A percentile compares a stretch with the other conserved stretches of the same genome.
phyloP scores from a whole-genome alignment of 441 rosid species.

The Croton setiger region DNA sequence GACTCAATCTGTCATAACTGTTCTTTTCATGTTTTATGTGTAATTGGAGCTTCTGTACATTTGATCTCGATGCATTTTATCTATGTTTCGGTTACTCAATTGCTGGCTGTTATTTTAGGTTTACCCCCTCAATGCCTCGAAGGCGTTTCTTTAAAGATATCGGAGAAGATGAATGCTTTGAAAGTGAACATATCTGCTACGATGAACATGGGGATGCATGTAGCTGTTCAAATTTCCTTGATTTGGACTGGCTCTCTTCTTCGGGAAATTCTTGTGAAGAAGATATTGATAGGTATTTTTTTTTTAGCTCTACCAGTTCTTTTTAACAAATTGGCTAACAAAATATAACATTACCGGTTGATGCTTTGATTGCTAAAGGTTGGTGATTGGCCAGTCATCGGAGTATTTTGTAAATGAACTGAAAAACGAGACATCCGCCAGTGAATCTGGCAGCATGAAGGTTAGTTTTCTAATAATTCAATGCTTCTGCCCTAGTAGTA shows the following conservation, averaged over 20 bases:
- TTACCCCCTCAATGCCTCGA: conserved; percentile 35
- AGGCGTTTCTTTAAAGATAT: conserved; percentile 42
- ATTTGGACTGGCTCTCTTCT: conserved; percentile 87
- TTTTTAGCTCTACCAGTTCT: neutral
- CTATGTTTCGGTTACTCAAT: conserved; percentile 13
- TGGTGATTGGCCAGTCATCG: conserved; percentile 48
- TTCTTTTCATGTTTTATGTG: neutral
- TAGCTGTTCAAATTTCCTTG: conserved; percentile 71
- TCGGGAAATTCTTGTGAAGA: conserved; percentile 95
- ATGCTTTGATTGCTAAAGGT: conserved; percentile 39
- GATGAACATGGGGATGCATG: conserved; percentile 61
- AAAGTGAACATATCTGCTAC: conserved; percentile 48
- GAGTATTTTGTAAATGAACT: conserved; percentile 44
- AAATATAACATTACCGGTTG: neutral
- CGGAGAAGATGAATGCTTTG: conserved; percentile 43
- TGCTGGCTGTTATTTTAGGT: conserved; percentile 36
- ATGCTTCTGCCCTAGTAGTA: neutral
- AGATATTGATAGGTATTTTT: conserved; percentile 67
- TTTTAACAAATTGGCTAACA: neutral
- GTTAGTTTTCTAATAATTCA: conserved; percentile 31
- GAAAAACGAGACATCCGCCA: conserved; percentile 40
- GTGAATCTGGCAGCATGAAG: conserved; percentile 45
- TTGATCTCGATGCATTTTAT: conserved; percentile 5
- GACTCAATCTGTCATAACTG: neutral
- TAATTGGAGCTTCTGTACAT: neutral